Percentiles rank a stretch among this genome's conserved stretches.
Evolutionary conservation across 495 filamentous ascomycete genomes (phyloP).

Genomic region (Tuber indicum): DNA sequence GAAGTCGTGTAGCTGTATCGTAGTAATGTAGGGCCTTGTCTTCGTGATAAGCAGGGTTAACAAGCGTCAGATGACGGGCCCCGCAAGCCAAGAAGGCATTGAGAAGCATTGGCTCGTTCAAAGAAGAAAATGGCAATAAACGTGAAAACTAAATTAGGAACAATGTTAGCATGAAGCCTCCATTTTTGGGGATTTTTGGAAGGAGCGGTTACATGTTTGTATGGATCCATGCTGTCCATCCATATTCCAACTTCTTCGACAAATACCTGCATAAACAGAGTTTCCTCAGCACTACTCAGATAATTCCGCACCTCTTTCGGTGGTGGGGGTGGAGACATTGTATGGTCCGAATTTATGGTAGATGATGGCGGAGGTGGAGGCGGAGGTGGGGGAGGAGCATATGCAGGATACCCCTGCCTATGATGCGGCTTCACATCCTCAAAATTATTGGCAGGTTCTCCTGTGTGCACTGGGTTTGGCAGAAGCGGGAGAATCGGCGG

Average conservation of each 20-base stretch:
- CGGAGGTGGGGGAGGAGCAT: conserved; percentile 27
- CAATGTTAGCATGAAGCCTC: conserved; percentile 24
- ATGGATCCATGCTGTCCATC: conserved; percentile 87
- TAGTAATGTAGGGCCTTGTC: conserved; percentile 78
- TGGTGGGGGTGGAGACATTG: conserved; percentile 42
- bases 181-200: not conserved
- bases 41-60: conserved; percentile 63
- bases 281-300: conserved; percentile 66
- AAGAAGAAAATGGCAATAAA: conserved; percentile 69
- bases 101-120: conserved; percentile 81
- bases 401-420: conserved; percentile 29
- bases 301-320: conserved; percentile 52
- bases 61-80: conserved; percentile 67
- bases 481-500: conserved; percentile 38
- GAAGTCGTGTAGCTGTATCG: conserved; percentile 66
- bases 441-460: conserved; percentile 24
- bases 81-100: conserved; percentile 89
- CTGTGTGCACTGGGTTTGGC: conserved; percentile 29
- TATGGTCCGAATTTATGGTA: conserved; percentile 42
- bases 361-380: conserved; percentile 30
- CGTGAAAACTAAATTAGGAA: conserved; percentile 58
- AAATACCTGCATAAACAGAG: conserved; percentile 81
- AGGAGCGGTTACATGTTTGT: conserved; percentile 62
- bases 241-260: conserved; percentile 84
- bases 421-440: conserved; percentile 32